Conservation (phyloP, 2,329 filamentous ascomycete species). For the Diaporthe longicolla region DNA sequence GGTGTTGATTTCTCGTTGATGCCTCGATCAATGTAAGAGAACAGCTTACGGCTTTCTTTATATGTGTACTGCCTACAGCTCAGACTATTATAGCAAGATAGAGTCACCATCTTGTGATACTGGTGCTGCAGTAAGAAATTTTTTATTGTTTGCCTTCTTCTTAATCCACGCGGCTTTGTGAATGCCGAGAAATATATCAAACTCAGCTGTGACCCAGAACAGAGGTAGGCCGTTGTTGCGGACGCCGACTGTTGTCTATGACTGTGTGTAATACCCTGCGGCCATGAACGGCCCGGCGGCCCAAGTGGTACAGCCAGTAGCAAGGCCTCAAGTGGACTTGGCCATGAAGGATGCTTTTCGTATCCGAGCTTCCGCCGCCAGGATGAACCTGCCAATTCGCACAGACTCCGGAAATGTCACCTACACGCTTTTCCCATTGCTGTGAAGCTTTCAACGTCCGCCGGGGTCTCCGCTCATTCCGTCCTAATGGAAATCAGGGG, state of each 20-base stretch:
- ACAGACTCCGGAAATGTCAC: slow-evolving; percentile 5
- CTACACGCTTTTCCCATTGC: background rate
- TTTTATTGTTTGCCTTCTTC: background rate
- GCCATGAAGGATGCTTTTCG: background rate
- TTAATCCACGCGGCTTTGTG: too few relatives aligned
- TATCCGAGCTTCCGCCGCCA: slow-evolving; percentile 24
- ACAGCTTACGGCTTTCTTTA: background rate
- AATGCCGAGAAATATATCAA: too few relatives aligned
- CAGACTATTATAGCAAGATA: too few relatives aligned
- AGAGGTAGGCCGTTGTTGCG: background rate
- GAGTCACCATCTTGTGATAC: too few relatives aligned
- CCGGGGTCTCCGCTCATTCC: background rate
- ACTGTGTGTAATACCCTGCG: background rate
- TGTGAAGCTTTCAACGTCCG: slow-evolving; percentile 18
- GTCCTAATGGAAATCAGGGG: background rate
- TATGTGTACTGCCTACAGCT: too few relatives aligned
- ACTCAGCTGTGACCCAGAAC: background rate
- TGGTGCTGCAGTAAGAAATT: fast-evolving
- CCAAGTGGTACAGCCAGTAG: background rate
- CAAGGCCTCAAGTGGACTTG: background rate
- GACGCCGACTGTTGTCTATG: background rate
- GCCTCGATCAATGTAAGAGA: background rate
- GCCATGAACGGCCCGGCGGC: background rate
- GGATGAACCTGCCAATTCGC: slow-evolving; percentile 7
- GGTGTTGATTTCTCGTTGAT: too few relatives aligned